These are phyloP conservation scores for Pezicula radicicola DNA, from an alignment of 2,329 filamentous ascomycete species.

Conservation along the genomic window DNA sequence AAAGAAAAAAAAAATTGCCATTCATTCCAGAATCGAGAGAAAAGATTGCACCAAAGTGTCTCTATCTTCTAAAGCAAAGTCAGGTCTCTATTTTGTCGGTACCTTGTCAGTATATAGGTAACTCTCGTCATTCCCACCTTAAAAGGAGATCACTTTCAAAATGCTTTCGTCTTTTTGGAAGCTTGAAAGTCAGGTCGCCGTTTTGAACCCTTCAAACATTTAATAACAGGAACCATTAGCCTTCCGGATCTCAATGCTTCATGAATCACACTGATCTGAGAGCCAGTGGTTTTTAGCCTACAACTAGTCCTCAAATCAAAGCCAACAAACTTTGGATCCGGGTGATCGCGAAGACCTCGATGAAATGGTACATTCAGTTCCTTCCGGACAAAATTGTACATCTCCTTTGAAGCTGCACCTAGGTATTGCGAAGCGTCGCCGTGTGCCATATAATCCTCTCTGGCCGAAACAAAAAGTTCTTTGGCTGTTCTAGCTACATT, in stretches of 20 bases:
- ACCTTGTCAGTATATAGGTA: no score
- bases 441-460: slow-evolving; percentile 19
- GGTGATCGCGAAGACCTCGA: slow-evolving; percentile 18
- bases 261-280: slow-evolving; percentile 18
- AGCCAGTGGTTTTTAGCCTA: slow-evolving; percentile 15
- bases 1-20: no score
- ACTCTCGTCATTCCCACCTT: no score
- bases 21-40: no score
- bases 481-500: slow-evolving; percentile 12
- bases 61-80: no score
- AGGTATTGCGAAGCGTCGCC: slow-evolving; percentile 19
- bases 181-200: no score
- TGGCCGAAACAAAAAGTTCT: slow-evolving; percentile 29
- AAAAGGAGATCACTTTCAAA: no score
- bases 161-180: no score
- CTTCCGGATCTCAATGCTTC: slow-evolving; percentile 13
- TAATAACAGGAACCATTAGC: background rate
- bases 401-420: slow-evolving; percentile 24
- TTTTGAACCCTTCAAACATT: no score
- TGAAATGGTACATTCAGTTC: slow-evolving; percentile 28
- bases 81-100: no score
- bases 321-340: slow-evolving; percentile 5
- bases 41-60: no score
- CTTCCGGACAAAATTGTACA: slow-evolving; percentile 34
- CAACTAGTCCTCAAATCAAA: background rate